phyloP scores from a whole-genome alignment of 108 stramenopile genomes.

The Cyclotella sp. region DNA sequence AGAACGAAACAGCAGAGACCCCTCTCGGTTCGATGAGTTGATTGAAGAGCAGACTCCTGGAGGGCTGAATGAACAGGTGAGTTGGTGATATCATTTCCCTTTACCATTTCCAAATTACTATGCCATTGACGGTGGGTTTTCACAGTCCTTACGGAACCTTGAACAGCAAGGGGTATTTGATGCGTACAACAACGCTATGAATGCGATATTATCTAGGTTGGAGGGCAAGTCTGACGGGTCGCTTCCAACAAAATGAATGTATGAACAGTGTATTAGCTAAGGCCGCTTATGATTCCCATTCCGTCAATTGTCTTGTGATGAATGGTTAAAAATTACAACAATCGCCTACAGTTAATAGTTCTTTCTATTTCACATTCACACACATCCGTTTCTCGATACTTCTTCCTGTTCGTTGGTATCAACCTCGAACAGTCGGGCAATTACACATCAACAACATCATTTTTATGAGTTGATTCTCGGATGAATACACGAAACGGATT shows the following conservation, averaged over 20 bases:
- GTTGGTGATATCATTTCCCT: not conserved
- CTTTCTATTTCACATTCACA: too few relatives aligned
- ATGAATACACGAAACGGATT: too few relatives aligned
- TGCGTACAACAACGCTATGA: constrained; percentile 63
- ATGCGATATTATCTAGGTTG: constrained; percentile 66
- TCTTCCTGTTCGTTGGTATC: too few relatives aligned
- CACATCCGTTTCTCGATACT: too few relatives aligned
- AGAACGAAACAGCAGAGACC: constrained; percentile 48
- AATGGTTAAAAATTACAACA: too few relatives aligned
- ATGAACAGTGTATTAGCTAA: too few relatives aligned
- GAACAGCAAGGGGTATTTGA: constrained; percentile 63
- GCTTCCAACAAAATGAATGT: constrained; percentile 7
- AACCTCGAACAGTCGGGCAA: too few relatives aligned
- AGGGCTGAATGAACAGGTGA: constrained; percentile 81
- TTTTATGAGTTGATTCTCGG: too few relatives aligned
- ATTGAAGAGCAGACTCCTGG: constrained; percentile 89
- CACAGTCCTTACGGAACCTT: constrained; percentile 59
- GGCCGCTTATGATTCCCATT: too few relatives aligned
- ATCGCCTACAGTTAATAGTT: too few relatives aligned
- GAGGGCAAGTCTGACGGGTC: constrained; percentile 70
- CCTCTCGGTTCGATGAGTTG: constrained; percentile 68
- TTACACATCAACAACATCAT: too few relatives aligned
- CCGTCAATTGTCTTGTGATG: too few relatives aligned
- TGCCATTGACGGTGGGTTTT: not conserved
- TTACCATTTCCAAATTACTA: not conserved